These are phyloP conservation scores for Symmetrospora coprosmae DNA, from an alignment of 768 basidiomycete genomes.

Conservation along the genomic window DNA sequence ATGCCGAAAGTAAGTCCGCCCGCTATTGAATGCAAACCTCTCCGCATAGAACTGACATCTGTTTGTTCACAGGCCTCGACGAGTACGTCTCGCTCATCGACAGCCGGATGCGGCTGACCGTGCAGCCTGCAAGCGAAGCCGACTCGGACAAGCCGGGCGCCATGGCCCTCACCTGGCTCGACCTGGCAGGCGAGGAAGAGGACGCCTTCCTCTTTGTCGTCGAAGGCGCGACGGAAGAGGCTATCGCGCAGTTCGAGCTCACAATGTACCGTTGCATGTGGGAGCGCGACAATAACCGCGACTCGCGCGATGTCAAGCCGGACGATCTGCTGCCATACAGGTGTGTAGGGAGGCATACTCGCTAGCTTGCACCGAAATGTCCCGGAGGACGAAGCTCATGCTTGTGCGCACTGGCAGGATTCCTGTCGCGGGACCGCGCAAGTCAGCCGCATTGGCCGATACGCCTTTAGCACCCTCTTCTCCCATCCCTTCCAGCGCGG, in stretches of 20 bases:
- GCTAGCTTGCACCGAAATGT: too few species aligned
- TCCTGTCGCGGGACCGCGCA: too few species aligned
- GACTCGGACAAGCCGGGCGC: slow-evolving; percentile 47
- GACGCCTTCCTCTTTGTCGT: slow-evolving; percentile 83
- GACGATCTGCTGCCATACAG: slow-evolving; percentile 44
- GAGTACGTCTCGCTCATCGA: slow-evolving; percentile 84
- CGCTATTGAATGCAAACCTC: background rate
- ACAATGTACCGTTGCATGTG: slow-evolving; percentile 94
- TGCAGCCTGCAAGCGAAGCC: slow-evolving; percentile 48
- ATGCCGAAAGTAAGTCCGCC: slow-evolving; percentile 41
- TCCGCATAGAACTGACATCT: background rate
- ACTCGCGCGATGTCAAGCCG: slow-evolving; percentile 68
- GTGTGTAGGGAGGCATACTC: too few species aligned
- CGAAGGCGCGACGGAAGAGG: slow-evolving; percentile 41
- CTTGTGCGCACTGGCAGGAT: too few species aligned
- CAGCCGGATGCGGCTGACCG: slow-evolving; percentile 64
- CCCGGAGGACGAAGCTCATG: too few species aligned
- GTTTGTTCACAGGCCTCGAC: slow-evolving; percentile 56
- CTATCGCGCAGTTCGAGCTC: slow-evolving; percentile 69
- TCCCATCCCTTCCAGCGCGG: too few species aligned
- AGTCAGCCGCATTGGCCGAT: too few species aligned
- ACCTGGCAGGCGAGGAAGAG: slow-evolving; percentile 68
- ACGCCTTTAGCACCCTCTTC: too few species aligned
- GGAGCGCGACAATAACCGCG: slow-evolving; percentile 70
- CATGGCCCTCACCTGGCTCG: slow-evolving; percentile 77